phyloP scores from a whole-genome alignment of 192 early-diverging fungal species.

The Umbelopsis sp. region DNA sequence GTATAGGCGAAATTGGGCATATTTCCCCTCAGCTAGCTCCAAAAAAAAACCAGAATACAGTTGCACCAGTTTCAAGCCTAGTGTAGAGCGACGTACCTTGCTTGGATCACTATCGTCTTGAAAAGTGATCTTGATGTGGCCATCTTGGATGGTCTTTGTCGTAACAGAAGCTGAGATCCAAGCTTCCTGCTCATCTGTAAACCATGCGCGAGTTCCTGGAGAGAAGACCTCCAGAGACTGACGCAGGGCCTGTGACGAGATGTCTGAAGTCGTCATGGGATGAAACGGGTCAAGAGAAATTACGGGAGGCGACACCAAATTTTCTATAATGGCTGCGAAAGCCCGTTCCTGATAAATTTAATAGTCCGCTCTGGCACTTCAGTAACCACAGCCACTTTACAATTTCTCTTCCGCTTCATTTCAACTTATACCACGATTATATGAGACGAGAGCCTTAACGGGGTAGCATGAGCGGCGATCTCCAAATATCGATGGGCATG shows the following conservation, averaged over 20 bases:
- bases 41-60: neutral
- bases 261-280: slow-evolving; percentile 13
- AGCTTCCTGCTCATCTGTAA: slow-evolving; percentile 81
- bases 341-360: no score
- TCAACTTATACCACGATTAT: no score
- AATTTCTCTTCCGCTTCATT: no score
- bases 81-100: slow-evolving; percentile 45
- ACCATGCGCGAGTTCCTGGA: slow-evolving; percentile 84
- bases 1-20: neutral
- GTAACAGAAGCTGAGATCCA: slow-evolving; percentile 76
- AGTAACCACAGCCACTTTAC: no score
- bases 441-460: no score
- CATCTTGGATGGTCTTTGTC: slow-evolving; percentile 57
- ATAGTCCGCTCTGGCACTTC: no score
- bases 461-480: no score
- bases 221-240: slow-evolving; percentile 66
- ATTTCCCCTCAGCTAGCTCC: neutral
- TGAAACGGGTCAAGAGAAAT: slow-evolving; percentile 4
- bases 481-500: no score
- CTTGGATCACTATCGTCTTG: slow-evolving; percentile 49
- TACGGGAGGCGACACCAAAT: neutral
- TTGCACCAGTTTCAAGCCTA: slow-evolving; percentile 4
- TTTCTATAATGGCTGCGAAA: neutral
- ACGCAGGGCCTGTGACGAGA: slow-evolving; percentile 24
- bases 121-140: slow-evolving; percentile 66